A percentile compares a stretch with the other conserved stretches of the same genome.
Conservation (phyloP, 495 filamentous ascomycete species). For the Hypoxylon fragiforme region DNA sequence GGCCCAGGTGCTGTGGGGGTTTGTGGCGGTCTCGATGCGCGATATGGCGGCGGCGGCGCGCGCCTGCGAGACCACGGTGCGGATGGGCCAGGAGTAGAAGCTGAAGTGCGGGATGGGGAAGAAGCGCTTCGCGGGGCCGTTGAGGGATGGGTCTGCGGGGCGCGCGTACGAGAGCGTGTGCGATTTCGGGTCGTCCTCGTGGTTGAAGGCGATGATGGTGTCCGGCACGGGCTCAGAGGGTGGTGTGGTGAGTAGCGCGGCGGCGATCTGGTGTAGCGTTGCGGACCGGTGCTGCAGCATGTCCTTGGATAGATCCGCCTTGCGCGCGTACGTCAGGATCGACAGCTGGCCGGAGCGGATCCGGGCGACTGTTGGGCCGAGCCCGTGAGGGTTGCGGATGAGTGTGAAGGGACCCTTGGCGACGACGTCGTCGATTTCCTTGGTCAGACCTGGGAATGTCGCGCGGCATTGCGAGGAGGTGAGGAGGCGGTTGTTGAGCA, state of each 20-base stretch:
- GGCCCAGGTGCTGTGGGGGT: too few relatives aligned
- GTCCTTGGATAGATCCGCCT: conserved; percentile 40
- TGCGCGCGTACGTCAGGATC: conserved; percentile 49
- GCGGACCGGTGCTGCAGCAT: conserved; percentile 47
- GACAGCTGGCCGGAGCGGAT: conserved; percentile 51
- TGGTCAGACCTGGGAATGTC: conserved; percentile 50
- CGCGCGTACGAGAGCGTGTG: conserved; percentile 40
- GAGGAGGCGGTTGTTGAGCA: conserved; percentile 47
- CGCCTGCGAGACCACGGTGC: conserved; percentile 60
- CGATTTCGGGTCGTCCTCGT: conserved; percentile 39
- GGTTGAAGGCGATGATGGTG: conserved; percentile 57
- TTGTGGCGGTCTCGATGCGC: too few relatives aligned
- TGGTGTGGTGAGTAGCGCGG: conserved; percentile 50
- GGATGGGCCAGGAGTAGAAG: conserved; percentile 73
- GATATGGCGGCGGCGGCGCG: conserved; percentile 57
- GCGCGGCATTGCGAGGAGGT: conserved; percentile 45
- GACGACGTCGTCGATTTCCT: conserved; percentile 50
- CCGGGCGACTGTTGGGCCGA: conserved; percentile 46
- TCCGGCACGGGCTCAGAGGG: conserved; percentile 53
- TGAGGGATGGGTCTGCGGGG: conserved; percentile 49
- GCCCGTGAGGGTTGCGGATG: conserved; percentile 38
- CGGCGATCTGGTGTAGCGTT: conserved; percentile 44
- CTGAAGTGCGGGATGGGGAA: conserved; percentile 83
- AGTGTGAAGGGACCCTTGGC: conserved; percentile 50
- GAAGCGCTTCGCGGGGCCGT: conserved; percentile 42